These are phyloP conservation scores for Camellia sinensis DNA, from an alignment of 148 eudicot genomes.

Conservation along the genomic window DNA sequence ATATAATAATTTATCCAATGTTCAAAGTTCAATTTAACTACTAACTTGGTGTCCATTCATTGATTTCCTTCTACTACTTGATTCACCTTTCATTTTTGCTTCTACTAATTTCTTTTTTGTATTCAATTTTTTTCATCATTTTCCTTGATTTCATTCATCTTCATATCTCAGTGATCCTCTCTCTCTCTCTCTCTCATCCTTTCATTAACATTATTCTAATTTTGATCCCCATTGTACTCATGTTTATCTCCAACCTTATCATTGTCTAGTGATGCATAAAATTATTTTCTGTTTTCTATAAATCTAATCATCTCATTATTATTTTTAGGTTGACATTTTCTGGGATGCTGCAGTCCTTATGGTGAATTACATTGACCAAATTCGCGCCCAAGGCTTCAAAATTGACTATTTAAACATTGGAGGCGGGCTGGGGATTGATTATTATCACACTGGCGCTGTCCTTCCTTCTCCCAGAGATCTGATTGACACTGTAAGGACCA, in stretches of 20 bases:
- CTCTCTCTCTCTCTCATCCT: not conserved
- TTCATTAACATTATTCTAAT: not conserved
- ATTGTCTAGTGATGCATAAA: not conserved
- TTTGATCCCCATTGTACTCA: not conserved
- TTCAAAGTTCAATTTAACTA: not conserved
- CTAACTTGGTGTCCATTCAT: not conserved
- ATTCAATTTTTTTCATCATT: not conserved
- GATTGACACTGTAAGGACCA: conserved; percentile 65
- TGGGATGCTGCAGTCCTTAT: conserved; percentile 89
- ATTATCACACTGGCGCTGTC: conserved; percentile 82
- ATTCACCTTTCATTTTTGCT: not conserved
- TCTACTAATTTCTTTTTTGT: not conserved
- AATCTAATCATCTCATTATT: not conserved
- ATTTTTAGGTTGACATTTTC: conserved; percentile 82
- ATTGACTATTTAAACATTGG: conserved; percentile 88
- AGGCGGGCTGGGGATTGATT: conserved; percentile 96
- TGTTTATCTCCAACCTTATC: not conserved
- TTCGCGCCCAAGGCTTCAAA: conserved; percentile 86
- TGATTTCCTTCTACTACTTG: not conserved
- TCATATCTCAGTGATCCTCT: not conserved
- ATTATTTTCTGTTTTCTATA: not conserved
- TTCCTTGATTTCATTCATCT: not conserved
- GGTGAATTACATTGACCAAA: conserved; percentile 85
- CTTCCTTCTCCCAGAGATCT: conserved; percentile 90
- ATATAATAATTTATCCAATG: not conserved